These are phyloP conservation scores for Hibiscus syriacus DNA, from an alignment of 345 rosid species.

Conservation along the genomic window DNA sequence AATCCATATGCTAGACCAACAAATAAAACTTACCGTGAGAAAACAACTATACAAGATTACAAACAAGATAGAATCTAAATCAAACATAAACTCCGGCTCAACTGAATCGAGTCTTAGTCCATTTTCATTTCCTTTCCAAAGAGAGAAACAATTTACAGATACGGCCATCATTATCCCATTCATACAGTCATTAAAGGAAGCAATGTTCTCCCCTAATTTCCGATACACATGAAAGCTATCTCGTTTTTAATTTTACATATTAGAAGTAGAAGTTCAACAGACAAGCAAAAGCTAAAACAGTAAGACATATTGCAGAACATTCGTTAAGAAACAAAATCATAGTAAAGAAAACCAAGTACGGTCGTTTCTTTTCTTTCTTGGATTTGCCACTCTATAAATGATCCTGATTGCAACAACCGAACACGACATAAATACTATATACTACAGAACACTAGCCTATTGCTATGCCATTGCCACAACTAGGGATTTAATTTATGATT, in stretches of 20 bases:
- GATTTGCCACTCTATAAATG: background rate
- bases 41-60: background rate
- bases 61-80: background rate
- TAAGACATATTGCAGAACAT: background rate
- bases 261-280: background rate
- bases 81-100: background rate
- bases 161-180: background rate
- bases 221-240: background rate
- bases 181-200: background rate
- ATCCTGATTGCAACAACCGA: background rate
- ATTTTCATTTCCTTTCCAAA: background rate
- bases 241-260: background rate
- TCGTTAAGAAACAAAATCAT: background rate
- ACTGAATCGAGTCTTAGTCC: background rate
- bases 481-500: too few relatives aligned
- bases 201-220: background rate
- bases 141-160: background rate
- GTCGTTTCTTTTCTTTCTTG: background rate
- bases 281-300: background rate
- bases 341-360: background rate
- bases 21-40: constrained; percentile 7
- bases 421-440: background rate
- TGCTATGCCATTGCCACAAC: too few relatives aligned
- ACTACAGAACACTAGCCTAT: background rate
- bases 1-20: constrained; percentile 39